Base-by-base conservation (phyloP, 257 asterid genomes). In the Solanum bulbocastanum region DNA sequence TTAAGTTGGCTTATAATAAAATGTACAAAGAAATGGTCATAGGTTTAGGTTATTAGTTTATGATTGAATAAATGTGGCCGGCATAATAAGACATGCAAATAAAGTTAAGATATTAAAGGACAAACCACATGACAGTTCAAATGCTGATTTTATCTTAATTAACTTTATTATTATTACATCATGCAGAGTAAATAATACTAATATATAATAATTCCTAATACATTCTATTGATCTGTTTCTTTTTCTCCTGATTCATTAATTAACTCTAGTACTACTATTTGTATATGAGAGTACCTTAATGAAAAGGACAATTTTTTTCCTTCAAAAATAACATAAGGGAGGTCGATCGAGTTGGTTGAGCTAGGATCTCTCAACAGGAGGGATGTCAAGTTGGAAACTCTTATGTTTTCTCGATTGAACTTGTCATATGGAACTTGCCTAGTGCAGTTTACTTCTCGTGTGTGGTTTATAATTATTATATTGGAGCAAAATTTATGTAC, bases 21-120 rank as follows among this genome's bases (percentile, higher is more conserved):
- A 66, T n/a, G 82, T 83, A 49, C n/a, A 88, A 83, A 84, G 87
- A 90, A 90, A 83, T 65, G 18, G 91, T 86, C 87, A 49, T 10
- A 65, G 60, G 58, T 81, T 82, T 66, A 75, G 35, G 14, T 30
- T 30, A 86, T 89, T 87, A 85, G 7, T 82, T 87, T 87, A 60
- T 33, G 76, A 82, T 89, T 52, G 69, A 87, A 83, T 35, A 56
- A 83, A 89, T 90, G 46, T 87, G 92, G 98, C 98, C 98, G 97
- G 98, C 98, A 92, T 91, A 92, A 92, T 90, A 65, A 85, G 96
- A 93, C 98, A 91, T 71, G 72, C 27, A 86, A 89, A 89, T 89
- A 90, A 75, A 89, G 91, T 87, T 88, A 84, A 90, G 4, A 25
- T 44, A 92, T 78, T 65, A 91, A 13, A 42, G 40, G 92, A 88